Percentiles rank a stretch among this genome's conserved stretches.
These are phyloP conservation scores for Phellinidium pouzarii DNA, from an alignment of 1,284 basidiomycete genomes.

Conservation along the genomic window DNA sequence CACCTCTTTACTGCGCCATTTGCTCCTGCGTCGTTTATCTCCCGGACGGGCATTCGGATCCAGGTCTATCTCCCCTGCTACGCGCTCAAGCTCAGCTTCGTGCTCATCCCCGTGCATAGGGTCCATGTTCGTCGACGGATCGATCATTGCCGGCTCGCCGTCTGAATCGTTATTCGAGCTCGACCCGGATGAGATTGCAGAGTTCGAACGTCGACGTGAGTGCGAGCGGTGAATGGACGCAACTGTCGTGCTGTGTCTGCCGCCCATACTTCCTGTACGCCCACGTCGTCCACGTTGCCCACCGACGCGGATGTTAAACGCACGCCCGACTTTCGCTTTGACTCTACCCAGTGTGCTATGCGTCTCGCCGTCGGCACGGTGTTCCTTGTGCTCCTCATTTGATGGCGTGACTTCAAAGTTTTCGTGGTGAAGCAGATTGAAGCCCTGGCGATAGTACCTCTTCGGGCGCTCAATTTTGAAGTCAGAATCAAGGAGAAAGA, in stretches of 20 bases:
- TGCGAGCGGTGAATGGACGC: constrained; percentile 8
- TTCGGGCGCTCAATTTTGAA: constrained; percentile 81
- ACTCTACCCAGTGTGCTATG: constrained; percentile 22
- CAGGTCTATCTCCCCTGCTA: not conserved
- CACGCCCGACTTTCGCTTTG: constrained; percentile 18
- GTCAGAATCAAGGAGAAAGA: constrained; percentile 88
- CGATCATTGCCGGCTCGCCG: constrained; percentile 46
- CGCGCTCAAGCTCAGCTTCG: not conserved
- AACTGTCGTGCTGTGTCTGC: constrained; percentile 7
- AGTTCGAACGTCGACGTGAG: constrained; percentile 14
- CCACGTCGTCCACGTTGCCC: not conserved
- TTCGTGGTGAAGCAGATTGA: constrained; percentile 50
- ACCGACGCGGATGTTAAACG: constrained; percentile 10
- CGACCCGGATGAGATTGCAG: constrained; percentile 31
- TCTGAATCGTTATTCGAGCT: constrained; percentile 14
- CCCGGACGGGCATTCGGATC: constrained; percentile 19
- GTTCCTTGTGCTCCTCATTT: constrained; percentile 21
- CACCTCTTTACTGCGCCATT: constrained; percentile 45
- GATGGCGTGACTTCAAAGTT: constrained; percentile 20
- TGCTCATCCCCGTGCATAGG: constrained; percentile 35
- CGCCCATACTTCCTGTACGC: not conserved
- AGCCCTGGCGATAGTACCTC: constrained; percentile 71
- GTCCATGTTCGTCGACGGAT: constrained; percentile 68
- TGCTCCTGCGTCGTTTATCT: constrained; percentile 36
- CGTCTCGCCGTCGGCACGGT: constrained; percentile 1